Base-by-base conservation (phyloP, 2,329 filamentous ascomycete species). In the Colletotrichum orbiculare region DNA sequence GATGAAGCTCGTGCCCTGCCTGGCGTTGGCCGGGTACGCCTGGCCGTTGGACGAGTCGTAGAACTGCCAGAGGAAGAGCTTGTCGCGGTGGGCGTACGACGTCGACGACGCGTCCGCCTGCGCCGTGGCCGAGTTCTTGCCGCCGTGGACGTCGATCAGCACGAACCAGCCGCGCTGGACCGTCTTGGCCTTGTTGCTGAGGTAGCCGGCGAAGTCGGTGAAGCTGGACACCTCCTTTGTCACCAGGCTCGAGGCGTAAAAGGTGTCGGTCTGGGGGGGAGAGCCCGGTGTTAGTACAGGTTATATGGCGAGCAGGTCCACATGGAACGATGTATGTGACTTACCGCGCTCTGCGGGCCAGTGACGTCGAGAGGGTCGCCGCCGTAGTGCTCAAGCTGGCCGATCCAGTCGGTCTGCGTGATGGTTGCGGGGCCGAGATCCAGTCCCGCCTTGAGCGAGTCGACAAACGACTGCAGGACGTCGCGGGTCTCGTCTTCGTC, bases 21-120 rank as follows among this genome's bases (percentile, higher is more conserved):
- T 33, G 54, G 77, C 77, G 41, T 82, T 75, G 15, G 73, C 13
- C 8, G 74, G 74, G 60, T 82, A 83, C 12, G 54, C 39, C 1
- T 71, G 48, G 10, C 70, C 67, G 8, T 13, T 64, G 1, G 73
- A 74, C 1, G 78, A 71, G 68, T 85, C 83, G 17, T 80, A 79
- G 58, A 85, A 79, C 70, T 87, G 82, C 54, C 81, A 83, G 2
- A 87, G 79, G 2, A 84, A 78, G 15, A 86, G 77, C 70, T 81
- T 79, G 56, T 80, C 75, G 34, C 78, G 78, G 68, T 81, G 78
- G 0, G 74, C 71, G 68, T 78, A 83, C 2, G 80, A 74, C 1
- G 77, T 76, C 8, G 70, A 69, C 8, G 71, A 37, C 1, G 67
- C 62, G 0, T 67, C 35, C 2, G 76, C 62, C 1, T 73, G 67